A percentile compares a stretch with the other conserved stretches of the same genome.
These are phyloP conservation scores for Pyrenophora seminiperda DNA, from an alignment of 2,329 filamentous ascomycete species.

Conservation along the genomic window DNA sequence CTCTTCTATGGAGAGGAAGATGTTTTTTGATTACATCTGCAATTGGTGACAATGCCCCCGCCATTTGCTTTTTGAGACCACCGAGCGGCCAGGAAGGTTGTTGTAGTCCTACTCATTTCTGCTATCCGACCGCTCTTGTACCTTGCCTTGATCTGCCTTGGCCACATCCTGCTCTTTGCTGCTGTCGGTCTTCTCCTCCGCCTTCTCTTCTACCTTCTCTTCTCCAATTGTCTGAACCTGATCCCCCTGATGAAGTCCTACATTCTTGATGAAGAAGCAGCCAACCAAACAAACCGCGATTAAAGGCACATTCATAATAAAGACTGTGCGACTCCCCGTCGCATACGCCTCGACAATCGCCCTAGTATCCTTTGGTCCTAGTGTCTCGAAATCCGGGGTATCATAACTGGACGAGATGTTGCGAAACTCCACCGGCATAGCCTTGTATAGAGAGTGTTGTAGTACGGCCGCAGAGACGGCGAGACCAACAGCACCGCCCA, in stretches of 20 bases:
- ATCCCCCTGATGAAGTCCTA: constrained; percentile 51
- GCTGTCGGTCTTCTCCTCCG: background rate
- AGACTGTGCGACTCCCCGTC: constrained; percentile 60
- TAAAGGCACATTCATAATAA: constrained; percentile 62
- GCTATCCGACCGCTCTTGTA: too few relatives aligned
- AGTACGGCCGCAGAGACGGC: constrained; percentile 49
- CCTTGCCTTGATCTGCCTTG: too few relatives aligned
- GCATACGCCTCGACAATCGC: constrained; percentile 59
- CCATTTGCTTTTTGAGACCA: too few relatives aligned
- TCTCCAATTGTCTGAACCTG: constrained; percentile 5
- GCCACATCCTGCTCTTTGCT: background rate
- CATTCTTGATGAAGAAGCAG: constrained; percentile 56
- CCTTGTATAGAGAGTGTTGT: constrained; percentile 23
- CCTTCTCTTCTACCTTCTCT: background rate
- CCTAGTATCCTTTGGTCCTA: constrained; percentile 17
- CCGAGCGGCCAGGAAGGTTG: too few relatives aligned
- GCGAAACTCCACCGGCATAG: constrained; percentile 21
- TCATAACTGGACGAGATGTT: constrained; percentile 16
- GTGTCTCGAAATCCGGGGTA: constrained; percentile 15
- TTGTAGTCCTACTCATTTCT: too few relatives aligned
- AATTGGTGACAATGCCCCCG: too few relatives aligned
- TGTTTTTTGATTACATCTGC: too few relatives aligned
- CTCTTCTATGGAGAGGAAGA: too few relatives aligned
- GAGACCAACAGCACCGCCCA: constrained; percentile 64
- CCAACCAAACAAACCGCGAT: constrained; percentile 58